Evolutionary conservation across 768 basidiomycete species (phyloP).

Genomic region (Pleurotus ostreatus): DNA sequence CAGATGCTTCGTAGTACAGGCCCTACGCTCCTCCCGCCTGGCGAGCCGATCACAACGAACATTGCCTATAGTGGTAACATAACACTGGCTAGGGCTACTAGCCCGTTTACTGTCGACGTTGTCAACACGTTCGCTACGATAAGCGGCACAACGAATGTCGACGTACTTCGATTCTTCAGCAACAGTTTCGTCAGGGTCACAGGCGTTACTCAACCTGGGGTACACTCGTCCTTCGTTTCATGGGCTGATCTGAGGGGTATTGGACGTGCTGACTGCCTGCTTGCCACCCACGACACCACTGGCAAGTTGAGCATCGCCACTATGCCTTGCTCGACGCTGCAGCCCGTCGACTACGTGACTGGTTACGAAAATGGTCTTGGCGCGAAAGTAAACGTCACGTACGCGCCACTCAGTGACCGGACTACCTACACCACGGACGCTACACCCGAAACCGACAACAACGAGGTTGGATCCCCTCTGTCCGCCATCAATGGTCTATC

Average conservation of each 20-base stretch:
- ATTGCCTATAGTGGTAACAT: slow-evolving; percentile 1
- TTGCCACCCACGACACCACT: background rate
- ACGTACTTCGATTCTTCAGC: slow-evolving; percentile 2
- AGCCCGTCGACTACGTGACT: slow-evolving; percentile 1
- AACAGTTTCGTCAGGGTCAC: slow-evolving; percentile 2
- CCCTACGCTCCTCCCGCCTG: background rate
- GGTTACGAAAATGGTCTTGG: slow-evolving; percentile 3
- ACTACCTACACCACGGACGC: slow-evolving; percentile 1
- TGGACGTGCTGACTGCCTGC: background rate
- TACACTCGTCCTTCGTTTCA: background rate
- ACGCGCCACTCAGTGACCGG: slow-evolving; percentile 3
- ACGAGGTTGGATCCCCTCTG: background rate
- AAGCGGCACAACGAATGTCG: background rate
- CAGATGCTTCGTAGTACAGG: slow-evolving; percentile 4
- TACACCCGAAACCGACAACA: background rate
- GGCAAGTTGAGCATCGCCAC: background rate
- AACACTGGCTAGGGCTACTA: slow-evolving; percentile 1
- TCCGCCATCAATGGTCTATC: background rate
- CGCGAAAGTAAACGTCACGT: background rate
- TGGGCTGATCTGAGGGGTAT: slow-evolving; percentile 5
- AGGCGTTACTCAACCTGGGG: slow-evolving; percentile 1
- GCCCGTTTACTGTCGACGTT: background rate
- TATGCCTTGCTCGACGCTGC: background rate
- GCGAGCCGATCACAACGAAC: background rate
- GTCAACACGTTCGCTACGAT: slow-evolving; percentile 2